These are phyloP conservation scores for Aegilops sharonensis DNA, from an alignment of 176 grass and related monocot species.

Conservation along the genomic window DNA sequence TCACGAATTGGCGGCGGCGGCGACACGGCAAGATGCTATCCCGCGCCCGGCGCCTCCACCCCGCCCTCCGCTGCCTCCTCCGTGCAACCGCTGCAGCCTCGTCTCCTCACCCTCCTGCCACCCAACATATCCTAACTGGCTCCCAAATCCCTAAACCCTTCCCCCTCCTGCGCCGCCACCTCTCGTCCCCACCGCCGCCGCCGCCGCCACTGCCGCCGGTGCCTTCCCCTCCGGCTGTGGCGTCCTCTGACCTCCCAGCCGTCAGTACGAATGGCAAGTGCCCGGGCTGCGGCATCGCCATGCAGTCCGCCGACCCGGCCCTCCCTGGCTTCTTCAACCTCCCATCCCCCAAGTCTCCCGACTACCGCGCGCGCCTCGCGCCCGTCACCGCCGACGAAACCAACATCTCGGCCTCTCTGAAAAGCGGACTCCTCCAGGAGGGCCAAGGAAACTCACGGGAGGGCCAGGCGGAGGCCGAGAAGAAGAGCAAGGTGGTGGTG, in stretches of 20 bases:
- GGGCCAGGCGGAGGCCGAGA: neutral
- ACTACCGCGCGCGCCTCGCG: conserved; percentile 41
- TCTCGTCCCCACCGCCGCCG: conserved; percentile 11
- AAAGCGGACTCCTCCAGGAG: conserved; percentile 34
- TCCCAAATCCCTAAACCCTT: conserved; percentile 24
- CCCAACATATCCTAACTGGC: neutral
- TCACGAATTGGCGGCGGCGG: conserved; percentile 12
- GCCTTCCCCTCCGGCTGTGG: neutral
- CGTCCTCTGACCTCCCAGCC: conserved; percentile 2
- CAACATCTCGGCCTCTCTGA: conserved; percentile 49
- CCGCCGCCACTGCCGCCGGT: neutral
- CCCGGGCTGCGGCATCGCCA: conserved; percentile 57
- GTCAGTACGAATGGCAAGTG: conserved; percentile 18
- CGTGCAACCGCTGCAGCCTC: neutral
- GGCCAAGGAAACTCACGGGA: neutral
- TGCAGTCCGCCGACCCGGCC: conserved; percentile 56
- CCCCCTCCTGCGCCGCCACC: conserved; percentile 18
- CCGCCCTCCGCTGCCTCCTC: conserved; percentile 1
- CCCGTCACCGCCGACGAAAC: conserved; percentile 52
- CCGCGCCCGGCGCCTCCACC: conserved; percentile 25
- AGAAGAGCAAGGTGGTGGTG: conserved; percentile 43
- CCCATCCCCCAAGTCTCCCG: conserved; percentile 45
- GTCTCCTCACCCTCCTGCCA: neutral
- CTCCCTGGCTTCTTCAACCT: conserved; percentile 70
- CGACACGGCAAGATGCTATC: conserved; percentile 39